Evolutionary conservation across 306 rosid species (phyloP), one percentile per base, ranked within the genome.

Genomic region (Prunus mira): DNA sequence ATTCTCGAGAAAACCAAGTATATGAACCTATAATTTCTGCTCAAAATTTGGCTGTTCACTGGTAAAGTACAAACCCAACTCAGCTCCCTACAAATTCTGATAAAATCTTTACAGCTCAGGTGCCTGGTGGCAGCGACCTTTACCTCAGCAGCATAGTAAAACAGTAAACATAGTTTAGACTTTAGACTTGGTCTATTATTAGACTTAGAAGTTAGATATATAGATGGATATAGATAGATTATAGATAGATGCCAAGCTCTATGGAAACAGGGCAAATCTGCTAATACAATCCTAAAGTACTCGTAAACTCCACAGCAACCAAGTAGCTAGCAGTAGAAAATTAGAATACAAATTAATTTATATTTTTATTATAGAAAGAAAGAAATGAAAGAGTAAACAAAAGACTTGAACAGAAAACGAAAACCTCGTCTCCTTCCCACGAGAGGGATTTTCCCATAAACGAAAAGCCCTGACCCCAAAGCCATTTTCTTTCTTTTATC

Each of bases 371-470:
- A 38, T 7, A 38, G 43, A 38, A 1, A 38, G 2, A 38, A 32
- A 62, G 6, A 7, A 2, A 5, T 6, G 13, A 41, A 43, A 10
- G 25, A 46, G 46, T 5, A 17, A 49, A 71, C 17, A 30, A 32
- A n/a, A 27, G 24, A 55, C 50, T 41, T 34, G 51, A 71, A 58
- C 83, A 74, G 61, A 67, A 80, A 57, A 71, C 83, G 55, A 84
- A 85, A 76, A 74, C 88, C 90, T 84, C 87, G 82, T 66, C 83
- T 78, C 64, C 79, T 71, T 79, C 75, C 75, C 87, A 66, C 76
- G 89, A 80, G 86, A 83, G 82, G 84, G 88, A 80, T 84, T 82
- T 78, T 79, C 82, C 83, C 38, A 79, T 82, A 79, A 82, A 77
- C 73, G 74, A 68, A 81, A 79, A 4, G 77, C 58, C 80, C 82